A percentile compares a stretch with the other conserved stretches of the same genome.
These are phyloP conservation scores for Candida sp. DNA, from an alignment of 1,139 yeast genomes.

Conservation along the genomic window DNA sequence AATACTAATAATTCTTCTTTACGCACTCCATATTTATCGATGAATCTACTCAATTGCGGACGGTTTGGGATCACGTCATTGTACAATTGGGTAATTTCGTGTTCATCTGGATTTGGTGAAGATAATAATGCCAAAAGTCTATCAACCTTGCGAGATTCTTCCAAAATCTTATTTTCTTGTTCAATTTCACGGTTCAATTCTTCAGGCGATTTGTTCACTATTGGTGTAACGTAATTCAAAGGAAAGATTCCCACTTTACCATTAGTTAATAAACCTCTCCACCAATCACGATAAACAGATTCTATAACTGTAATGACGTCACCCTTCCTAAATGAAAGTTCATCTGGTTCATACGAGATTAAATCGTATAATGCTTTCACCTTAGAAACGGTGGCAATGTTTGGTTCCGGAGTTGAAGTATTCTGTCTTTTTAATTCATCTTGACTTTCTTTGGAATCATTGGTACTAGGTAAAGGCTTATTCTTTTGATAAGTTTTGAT, in stretches of 20 bases:
- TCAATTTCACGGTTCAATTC: slow-evolving; percentile 30
- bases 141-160: slow-evolving; percentile 54
- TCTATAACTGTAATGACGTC: slow-evolving; percentile 84
- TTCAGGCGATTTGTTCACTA: slow-evolving; percentile 61
- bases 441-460: slow-evolving; percentile 1
- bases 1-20: slow-evolving; percentile 73
- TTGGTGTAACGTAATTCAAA: slow-evolving; percentile 82
- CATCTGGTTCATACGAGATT: slow-evolving; percentile 66
- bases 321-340: slow-evolving; percentile 68
- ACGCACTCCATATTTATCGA: slow-evolving; percentile 71
- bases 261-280: slow-evolving; percentile 77
- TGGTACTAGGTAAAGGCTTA: slow-evolving; percentile 28
- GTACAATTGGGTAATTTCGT: slow-evolving; percentile 53
- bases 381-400: slow-evolving; percentile 53
- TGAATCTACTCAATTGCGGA: slow-evolving; percentile 66
- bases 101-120: slow-evolving; percentile 33
- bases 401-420: slow-evolving; percentile 14
- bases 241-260: slow-evolving; percentile 94
- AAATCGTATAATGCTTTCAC: slow-evolving; percentile 88
- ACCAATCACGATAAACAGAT: slow-evolving; percentile 91
- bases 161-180: slow-evolving; percentile 25
- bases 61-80: slow-evolving; percentile 69
- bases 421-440: slow-evolving; percentile 7
- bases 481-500: slow-evolving; percentile 24
- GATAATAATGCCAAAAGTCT: slow-evolving; percentile 58